phyloP scores from a whole-genome alignment of 192 early-diverging fungal species.

The Coemansia sp. region DNA sequence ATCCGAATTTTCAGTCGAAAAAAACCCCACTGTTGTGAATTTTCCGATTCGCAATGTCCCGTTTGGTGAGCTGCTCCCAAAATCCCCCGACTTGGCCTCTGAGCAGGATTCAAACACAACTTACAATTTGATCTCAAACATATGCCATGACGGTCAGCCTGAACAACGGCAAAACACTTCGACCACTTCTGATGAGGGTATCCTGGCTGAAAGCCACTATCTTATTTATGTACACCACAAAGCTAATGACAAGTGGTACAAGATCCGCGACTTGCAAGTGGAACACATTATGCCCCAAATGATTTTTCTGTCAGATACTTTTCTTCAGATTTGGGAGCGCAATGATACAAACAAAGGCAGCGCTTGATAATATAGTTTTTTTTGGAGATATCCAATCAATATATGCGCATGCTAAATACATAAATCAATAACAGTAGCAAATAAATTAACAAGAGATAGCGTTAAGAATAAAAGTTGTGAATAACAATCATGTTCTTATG shows the following conservation, averaged over 20 bases:
- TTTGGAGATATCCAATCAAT: no score
- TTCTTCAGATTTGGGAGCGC: conserved; percentile 73
- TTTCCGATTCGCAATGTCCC: conserved; percentile 86
- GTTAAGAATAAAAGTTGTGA: no score
- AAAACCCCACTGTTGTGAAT: conserved; percentile 97
- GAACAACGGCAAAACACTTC: not conserved
- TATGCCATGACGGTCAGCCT: conserved; percentile 84
- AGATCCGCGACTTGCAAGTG: conserved; percentile 90
- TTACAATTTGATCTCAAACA: conserved; percentile 90
- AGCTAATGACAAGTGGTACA: conserved; percentile 88
- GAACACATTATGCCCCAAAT: conserved; percentile 92
- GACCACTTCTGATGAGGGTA: conserved; percentile 18
- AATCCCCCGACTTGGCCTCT: conserved; percentile 36
- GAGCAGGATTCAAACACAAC: conserved; percentile 26
- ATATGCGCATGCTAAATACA: no score
- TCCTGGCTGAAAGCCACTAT: conserved; percentile 69
- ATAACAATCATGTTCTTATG: no score
- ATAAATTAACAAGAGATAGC: no score
- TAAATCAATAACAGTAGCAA: no score
- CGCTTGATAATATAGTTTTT: no score
- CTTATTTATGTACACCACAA: conserved; percentile 77
- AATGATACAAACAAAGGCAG: not conserved
- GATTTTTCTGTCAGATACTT: conserved; percentile 89
- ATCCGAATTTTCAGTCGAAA: conserved; percentile 79
- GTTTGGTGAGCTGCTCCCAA: conserved; percentile 69